Evolutionary conservation across 2,329 filamentous ascomycete genomes (phyloP).

Genomic region (Penicillium crustosum): DNA sequence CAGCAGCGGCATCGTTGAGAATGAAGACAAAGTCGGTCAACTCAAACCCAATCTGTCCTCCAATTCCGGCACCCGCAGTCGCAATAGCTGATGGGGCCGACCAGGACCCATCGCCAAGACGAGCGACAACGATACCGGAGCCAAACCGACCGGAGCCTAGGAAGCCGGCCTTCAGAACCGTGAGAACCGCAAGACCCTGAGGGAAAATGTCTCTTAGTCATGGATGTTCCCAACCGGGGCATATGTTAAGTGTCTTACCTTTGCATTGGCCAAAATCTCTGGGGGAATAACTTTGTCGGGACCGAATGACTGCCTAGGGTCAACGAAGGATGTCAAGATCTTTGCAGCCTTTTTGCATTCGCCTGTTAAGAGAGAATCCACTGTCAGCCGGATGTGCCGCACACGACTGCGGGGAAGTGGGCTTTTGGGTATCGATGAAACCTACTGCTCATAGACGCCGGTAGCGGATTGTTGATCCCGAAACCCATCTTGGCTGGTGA

Average conservation of each 20-base stretch:
- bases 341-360: slow-evolving; percentile 97
- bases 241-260: slow-evolving; percentile 56
- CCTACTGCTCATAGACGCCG: slow-evolving; percentile 51
- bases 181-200: slow-evolving; percentile 52
- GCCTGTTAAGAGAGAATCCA: slow-evolving; percentile 55
- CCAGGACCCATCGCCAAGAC: slow-evolving; percentile 50
- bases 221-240: slow-evolving; percentile 6
- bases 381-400: slow-evolving; percentile 35
- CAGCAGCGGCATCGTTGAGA: slow-evolving; percentile 84
- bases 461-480: slow-evolving; percentile 49
- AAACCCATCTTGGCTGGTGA: slow-evolving; percentile 40
- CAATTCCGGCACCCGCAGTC: slow-evolving; percentile 51
- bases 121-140: slow-evolving; percentile 51
- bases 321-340: slow-evolving; percentile 91
- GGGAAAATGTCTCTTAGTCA: slow-evolving; percentile 11
- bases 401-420: slow-evolving; percentile 35
- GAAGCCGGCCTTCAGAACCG: slow-evolving; percentile 52
- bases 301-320: slow-evolving; percentile 88
- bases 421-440: slow-evolving; percentile 19
- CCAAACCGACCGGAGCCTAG: slow-evolving; percentile 52
- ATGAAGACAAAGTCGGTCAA: slow-evolving; percentile 84
- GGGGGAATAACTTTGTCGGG: slow-evolving; percentile 98
- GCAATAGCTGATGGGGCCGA: slow-evolving; percentile 52
- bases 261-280: slow-evolving; percentile 82
- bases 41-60: slow-evolving; percentile 54